Evolutionary conservation across 2,329 filamentous ascomycete genomes (phyloP).

Genomic region (Aspergillus neotritici): DNA sequence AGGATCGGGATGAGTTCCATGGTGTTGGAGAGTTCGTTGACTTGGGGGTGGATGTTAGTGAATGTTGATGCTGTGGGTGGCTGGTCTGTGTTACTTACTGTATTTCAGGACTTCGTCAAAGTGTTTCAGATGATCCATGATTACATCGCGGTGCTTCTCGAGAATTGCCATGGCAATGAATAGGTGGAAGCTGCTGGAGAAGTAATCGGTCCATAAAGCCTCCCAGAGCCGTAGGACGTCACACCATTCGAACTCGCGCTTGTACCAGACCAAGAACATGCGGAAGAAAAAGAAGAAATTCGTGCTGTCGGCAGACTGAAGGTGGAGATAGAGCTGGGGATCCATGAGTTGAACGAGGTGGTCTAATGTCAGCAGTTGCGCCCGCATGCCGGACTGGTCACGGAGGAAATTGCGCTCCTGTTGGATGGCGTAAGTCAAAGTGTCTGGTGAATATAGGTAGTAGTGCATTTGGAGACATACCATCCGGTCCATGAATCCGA

Average conservation of each 20-base stretch:
- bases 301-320: conserved; percentile 85
- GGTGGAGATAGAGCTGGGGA: conserved; percentile 83
- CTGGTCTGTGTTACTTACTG: conserved; percentile 49
- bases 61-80: background rate
- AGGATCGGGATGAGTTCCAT: conserved; percentile 87
- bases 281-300: conserved; percentile 99
- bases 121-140: conserved; percentile 86
- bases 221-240: conserved; percentile 91
- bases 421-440: conserved; percentile 5
- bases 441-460: background rate
- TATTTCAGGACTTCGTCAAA: conserved; percentile 99
- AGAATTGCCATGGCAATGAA: conserved; percentile 91
- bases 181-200: conserved; percentile 84
- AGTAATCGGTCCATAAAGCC: conserved; percentile 84
- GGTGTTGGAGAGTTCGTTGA: conserved; percentile 89
- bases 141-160: conserved; percentile 92
- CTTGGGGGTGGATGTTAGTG: conserved; percentile 40
- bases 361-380: conserved; percentile 83
- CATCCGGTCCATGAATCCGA: conserved; percentile 96
- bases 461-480: conserved; percentile 29
- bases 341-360: conserved; percentile 97
- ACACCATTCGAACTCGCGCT: conserved; percentile 87
- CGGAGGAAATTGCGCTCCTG: conserved; percentile 88
- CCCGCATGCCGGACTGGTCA: conserved; percentile 93
- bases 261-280: conserved; percentile 98